phyloP scores from a whole-genome alignment of 352 stramenopile species.

The Globisporangium barbulae region DNA sequence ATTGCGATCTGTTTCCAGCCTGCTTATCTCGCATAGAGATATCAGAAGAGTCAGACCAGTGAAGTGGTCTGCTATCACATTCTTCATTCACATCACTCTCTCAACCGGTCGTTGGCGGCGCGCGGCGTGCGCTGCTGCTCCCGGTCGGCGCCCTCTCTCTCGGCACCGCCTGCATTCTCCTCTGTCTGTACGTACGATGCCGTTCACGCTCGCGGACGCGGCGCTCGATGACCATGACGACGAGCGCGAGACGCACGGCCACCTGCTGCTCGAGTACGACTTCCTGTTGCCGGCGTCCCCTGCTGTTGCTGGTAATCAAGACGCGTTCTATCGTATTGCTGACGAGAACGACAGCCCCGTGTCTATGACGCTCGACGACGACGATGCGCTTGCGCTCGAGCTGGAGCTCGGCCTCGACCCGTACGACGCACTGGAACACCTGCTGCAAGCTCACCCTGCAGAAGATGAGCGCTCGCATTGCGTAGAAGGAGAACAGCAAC shows the following conservation, averaged over 20 bases:
- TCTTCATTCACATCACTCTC: conserved; percentile 6
- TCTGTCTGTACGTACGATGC: background rate
- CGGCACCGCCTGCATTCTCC: conserved; percentile 18
- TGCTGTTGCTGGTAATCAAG: background rate
- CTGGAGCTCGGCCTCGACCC: conserved; percentile 2
- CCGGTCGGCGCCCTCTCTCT: conserved; percentile 7
- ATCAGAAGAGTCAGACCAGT: background rate
- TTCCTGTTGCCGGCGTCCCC: background rate
- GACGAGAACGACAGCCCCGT: background rate
- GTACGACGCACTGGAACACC: conserved; percentile 1
- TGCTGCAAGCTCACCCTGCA: background rate
- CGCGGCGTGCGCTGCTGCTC: conserved; percentile 15
- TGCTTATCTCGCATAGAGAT: background rate
- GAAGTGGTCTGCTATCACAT: background rate
- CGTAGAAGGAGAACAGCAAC: background rate
- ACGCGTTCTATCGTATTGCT: background rate
- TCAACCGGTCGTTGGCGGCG: conserved; percentile 13
- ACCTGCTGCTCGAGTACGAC: conserved; percentile 2
- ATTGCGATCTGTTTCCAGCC: too few species aligned
- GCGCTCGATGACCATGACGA: background rate
- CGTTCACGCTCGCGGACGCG: background rate
- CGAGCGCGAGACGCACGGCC: background rate
- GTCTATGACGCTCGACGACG: background rate
- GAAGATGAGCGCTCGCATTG: background rate
- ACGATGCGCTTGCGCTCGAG: background rate